Evolutionary conservation across 768 basidiomycete genomes (phyloP).

Genomic region (Mycena olivaceomarginata): DNA sequence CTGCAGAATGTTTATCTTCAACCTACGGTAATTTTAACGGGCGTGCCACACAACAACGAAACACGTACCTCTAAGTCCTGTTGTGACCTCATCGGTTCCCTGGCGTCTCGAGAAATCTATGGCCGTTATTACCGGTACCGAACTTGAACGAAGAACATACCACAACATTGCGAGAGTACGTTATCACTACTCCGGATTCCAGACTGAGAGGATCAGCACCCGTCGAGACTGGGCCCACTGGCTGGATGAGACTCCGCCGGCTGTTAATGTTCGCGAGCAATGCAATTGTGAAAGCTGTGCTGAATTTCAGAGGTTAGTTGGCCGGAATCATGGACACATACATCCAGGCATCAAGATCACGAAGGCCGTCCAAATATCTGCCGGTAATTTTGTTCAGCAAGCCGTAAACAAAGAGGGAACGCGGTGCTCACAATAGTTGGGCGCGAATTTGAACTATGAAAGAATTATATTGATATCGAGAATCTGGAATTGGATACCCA

Average conservation of each 20-base stretch:
- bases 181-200: slow-evolving; percentile 10
- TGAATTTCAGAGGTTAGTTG: not conserved
- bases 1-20: no score
- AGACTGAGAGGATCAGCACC: no score
- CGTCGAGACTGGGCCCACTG: no score
- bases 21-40: no score
- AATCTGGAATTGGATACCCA: not conserved
- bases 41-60: no score
- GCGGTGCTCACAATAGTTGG: not conserved
- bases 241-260: not conserved
- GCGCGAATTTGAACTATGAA: not conserved
- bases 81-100: no score
- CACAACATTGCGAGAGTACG: not conserved
- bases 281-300: not conserved
- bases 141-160: no score
- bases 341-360: slow-evolving; percentile 2
- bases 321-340: not conserved
- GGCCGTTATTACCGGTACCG: no score
- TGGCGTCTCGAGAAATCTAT: no score
- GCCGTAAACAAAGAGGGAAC: not conserved
- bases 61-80: no score
- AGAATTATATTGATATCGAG: not conserved
- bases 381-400: no score
- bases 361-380: slow-evolving; percentile 8
- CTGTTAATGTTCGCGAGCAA: not conserved